These are phyloP conservation scores for Hibiscus trionum DNA, from an alignment of 345 rosid species.

Conservation along the genomic window DNA sequence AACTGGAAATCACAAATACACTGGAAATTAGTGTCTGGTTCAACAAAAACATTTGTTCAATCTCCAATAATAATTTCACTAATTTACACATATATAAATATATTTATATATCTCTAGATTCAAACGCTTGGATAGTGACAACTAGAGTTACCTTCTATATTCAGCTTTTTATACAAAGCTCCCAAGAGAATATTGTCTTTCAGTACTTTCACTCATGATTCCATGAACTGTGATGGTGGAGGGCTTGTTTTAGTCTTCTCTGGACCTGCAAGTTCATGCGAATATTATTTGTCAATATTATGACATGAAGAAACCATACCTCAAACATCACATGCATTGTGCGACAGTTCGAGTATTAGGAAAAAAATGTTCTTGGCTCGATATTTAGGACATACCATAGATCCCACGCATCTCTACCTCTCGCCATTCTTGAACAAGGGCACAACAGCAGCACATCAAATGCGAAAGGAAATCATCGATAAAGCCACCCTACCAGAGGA, in stretches of 20 bases:
- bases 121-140: background rate
- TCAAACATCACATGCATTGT: background rate
- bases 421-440: constrained; percentile 96
- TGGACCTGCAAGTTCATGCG: constrained; percentile 36
- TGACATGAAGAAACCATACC: background rate
- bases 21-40: constrained; percentile 16
- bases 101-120: background rate
- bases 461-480: constrained; percentile 93
- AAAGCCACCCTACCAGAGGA: constrained; percentile 63
- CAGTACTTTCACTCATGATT: constrained; percentile 28
- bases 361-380: background rate
- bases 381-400: constrained; percentile 37
- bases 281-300: background rate
- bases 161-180: background rate
- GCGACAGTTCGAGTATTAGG: background rate
- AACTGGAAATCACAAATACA: background rate
- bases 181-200: constrained; percentile 6
- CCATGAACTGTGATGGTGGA: constrained; percentile 81
- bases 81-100: constrained; percentile 16
- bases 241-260: constrained; percentile 82
- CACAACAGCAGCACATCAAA: constrained; percentile 96
- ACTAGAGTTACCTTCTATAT: background rate
- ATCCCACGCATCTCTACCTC: constrained; percentile 87
- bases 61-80: background rate
- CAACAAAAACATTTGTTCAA: constrained; percentile 18